Conservation (phyloP, 768 basidiomycete genomes). For the Glaciozyma martinii region DNA sequence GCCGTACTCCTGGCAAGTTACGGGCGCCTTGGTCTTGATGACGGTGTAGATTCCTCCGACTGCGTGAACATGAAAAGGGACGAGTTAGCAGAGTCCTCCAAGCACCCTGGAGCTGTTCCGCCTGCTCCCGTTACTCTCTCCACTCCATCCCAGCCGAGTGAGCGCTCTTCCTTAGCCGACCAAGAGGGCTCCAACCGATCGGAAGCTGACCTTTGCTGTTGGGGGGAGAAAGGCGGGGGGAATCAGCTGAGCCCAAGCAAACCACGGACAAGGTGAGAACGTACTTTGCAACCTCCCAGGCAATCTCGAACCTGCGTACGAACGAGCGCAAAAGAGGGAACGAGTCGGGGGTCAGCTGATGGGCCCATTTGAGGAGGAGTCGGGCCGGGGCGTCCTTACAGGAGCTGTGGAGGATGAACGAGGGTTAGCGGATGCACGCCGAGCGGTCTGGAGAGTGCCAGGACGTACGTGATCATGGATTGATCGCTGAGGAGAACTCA, state of each 20-base stretch:
- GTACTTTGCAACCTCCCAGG: no score
- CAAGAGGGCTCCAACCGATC: not conserved
- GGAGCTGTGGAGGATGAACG: not conserved
- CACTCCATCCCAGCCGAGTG: not conserved
- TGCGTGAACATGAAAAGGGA: conserved; percentile 24
- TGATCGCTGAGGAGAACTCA: not conserved
- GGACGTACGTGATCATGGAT: conserved; percentile 5
- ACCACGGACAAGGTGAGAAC: not conserved
- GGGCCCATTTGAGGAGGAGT: not conserved
- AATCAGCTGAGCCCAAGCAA: not conserved
- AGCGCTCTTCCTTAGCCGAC: no score
- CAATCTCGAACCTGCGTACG: no score
- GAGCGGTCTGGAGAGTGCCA: not conserved
- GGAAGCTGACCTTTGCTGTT: conserved; percentile 16
- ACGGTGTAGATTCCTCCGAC: conserved; percentile 99
- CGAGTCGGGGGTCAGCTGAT: not conserved
- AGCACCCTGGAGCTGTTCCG: not conserved
- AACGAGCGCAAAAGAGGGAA: not conserved
- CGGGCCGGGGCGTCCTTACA: not conserved
- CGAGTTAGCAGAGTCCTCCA: not conserved
- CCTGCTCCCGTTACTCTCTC: not conserved
- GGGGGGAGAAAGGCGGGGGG: not conserved
- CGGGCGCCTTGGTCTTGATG: conserved; percentile 98
- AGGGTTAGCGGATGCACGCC: not conserved
- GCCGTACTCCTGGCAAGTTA: conserved; percentile 92